These are phyloP conservation scores for Raphanus raphanistrum DNA, from an alignment of 345 rosid genomes.

Conservation along the genomic window DNA sequence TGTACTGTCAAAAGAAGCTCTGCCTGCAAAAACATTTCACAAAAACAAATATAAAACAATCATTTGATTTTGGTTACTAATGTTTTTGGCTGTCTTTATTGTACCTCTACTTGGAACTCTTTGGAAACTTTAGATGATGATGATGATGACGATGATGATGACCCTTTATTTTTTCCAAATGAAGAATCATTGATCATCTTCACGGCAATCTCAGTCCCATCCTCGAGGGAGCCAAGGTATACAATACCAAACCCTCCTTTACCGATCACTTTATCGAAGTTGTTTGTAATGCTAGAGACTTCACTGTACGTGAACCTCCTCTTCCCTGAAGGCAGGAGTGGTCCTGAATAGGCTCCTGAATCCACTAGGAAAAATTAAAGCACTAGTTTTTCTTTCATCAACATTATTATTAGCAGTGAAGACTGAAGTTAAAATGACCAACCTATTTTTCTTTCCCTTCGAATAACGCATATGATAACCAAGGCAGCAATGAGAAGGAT, in stretches of 20 bases:
- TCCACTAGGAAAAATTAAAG: conserved; percentile 15
- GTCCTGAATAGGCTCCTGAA: conserved; percentile 30
- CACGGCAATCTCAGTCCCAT: neutral
- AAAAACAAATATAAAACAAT: neutral
- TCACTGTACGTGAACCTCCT: neutral
- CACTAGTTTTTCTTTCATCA: conserved; percentile 15
- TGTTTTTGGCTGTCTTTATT: neutral
- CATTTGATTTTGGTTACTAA: neutral
- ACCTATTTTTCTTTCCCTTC: conserved; percentile 41
- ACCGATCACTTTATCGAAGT: neutral
- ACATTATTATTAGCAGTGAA: neutral
- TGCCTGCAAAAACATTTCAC: conserved; percentile 42
- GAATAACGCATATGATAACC: conserved; percentile 29
- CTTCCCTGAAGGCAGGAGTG: neutral
- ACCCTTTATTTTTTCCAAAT: conserved; percentile 31
- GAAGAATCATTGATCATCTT: conserved; percentile 18
- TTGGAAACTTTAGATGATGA: conserved; percentile 35
- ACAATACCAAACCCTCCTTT: conserved; percentile 1
- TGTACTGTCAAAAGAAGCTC: conserved; percentile 51
- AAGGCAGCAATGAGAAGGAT: conserved; percentile 36
- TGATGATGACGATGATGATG: conserved; percentile 17
- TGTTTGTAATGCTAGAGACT: neutral
- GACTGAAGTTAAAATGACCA: neutral
- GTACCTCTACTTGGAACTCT: conserved; percentile 56
- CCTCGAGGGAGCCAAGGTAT: neutral